A percentile compares a stretch with the other conserved stretches of the same genome.
Evolutionary conservation across 352 stramenopile genomes (phyloP).

Genomic region (Phytophthora idaei): DNA sequence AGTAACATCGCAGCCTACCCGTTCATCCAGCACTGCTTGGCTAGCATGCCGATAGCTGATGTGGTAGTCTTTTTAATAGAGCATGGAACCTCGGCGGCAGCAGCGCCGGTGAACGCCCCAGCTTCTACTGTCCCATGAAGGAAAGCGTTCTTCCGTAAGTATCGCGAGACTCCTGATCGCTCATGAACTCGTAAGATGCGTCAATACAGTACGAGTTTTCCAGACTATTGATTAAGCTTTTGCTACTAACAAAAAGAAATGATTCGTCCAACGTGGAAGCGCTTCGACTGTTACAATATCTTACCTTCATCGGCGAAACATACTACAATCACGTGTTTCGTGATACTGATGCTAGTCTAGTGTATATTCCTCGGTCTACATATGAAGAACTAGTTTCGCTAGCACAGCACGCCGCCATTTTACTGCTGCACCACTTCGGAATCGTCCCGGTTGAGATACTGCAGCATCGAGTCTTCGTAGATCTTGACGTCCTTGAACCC

Average conservation of each 20-base stretch:
- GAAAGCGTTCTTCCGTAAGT: neutral
- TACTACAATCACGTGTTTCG: too few species aligned
- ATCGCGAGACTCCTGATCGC: neutral
- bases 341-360: too few species aligned
- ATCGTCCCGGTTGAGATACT: conserved; percentile 80
- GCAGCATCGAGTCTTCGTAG: conserved; percentile 80
- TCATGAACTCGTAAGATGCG: neutral
- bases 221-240: too few species aligned
- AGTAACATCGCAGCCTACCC: neutral
- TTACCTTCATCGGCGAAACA: too few species aligned
- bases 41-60: neutral
- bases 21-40: neutral
- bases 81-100: too few species aligned
- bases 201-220: neutral
- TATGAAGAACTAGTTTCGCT: too few species aligned
- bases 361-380: too few species aligned
- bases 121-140: neutral
- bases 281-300: neutral
- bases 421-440: conserved; percentile 52
- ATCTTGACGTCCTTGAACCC: conserved; percentile 40
- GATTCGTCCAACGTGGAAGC: neutral
- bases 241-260: neutral
- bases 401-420: neutral
- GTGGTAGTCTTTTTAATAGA: neutral
- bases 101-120: neutral